Evolutionary conservation across 2,329 filamentous ascomycete species (phyloP).

Genomic region (Stagonosporopsis rhizophila): DNA sequence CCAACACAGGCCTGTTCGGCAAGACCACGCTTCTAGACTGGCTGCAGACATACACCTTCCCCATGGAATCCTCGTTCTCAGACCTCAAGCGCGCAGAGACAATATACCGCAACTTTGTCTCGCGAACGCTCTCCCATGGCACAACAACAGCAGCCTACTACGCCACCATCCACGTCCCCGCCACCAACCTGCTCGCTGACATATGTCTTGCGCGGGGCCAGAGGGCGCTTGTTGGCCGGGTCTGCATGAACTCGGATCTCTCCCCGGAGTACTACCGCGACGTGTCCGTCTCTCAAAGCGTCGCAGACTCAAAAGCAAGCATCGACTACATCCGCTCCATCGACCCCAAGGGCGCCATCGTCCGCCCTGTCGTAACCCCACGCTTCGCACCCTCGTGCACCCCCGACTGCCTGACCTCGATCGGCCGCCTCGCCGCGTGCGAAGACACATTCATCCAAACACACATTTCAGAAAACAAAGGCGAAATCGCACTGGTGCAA

Average conservation of each 20-base stretch:
- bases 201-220: conserved; percentile 83
- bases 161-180: conserved; percentile 83
- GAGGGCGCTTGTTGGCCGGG: conserved; percentile 86
- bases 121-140: conserved; percentile 83
- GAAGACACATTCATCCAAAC: conserved; percentile 79
- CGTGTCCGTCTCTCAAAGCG: conserved; percentile 65
- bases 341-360: conserved; percentile 69
- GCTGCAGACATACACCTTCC: conserved; percentile 94
- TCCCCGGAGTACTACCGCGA: conserved; percentile 84
- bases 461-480: conserved; percentile 83
- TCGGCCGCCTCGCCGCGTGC: conserved; percentile 70
- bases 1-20: conserved; percentile 92
- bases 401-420: conserved; percentile 61
- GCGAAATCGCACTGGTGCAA: conserved; percentile 75
- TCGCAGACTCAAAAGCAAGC: conserved; percentile 56
- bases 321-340: conserved; percentile 67
- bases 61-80: conserved; percentile 79
- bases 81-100: conserved; percentile 67
- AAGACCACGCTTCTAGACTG: conserved; percentile 92
- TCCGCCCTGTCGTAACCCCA: conserved; percentile 81
- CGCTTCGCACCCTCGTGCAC: conserved; percentile 67
- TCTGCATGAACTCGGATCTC: conserved; percentile 85
- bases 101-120: conserved; percentile 80
- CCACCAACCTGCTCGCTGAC: conserved; percentile 90
- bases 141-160: conserved; percentile 97